A percentile compares a stretch with the other conserved stretches of the same genome.
Conservation (phyloP, 805 yeast species). For the Teunomyces panamensis region DNA sequence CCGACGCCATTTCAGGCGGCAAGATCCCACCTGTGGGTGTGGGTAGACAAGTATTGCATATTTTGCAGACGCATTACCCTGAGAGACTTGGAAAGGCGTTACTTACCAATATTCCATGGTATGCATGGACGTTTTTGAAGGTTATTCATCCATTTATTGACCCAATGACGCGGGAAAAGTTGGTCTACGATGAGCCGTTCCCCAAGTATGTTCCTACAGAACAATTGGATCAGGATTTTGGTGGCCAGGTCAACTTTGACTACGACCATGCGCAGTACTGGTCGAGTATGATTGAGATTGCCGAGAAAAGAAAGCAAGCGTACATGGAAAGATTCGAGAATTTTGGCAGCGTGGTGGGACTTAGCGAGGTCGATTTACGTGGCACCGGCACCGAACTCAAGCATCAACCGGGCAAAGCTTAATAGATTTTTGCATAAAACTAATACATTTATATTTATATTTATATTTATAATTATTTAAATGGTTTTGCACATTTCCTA, state of each 20-base stretch:
- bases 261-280: constrained; percentile 80
- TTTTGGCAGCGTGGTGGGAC: constrained; percentile 73
- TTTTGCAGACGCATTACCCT: constrained; percentile 95
- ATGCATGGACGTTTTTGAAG: constrained; percentile 90
- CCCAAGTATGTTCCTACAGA: constrained; percentile 74
- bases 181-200: constrained; percentile 89
- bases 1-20: constrained; percentile 43
- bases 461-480: constrained; percentile 13
- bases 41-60: constrained; percentile 82
- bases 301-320: constrained; percentile 54
- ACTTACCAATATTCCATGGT: constrained; percentile 87
- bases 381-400: constrained; percentile 29
- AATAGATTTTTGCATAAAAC: background rate
- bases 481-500: constrained; percentile 93
- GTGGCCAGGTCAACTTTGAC: constrained; percentile 81
- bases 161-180: constrained; percentile 89
- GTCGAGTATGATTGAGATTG: constrained; percentile 63
- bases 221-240: constrained; percentile 80
- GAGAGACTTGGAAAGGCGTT: constrained; percentile 93
- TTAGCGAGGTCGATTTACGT: constrained; percentile 80
- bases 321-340: constrained; percentile 67
- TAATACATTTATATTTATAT: background rate
- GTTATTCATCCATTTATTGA: constrained; percentile 94
- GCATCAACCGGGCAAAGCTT: constrained; percentile 17
- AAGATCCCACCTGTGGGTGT: constrained; percentile 49